These are phyloP conservation scores for Lophiotrema nucula DNA, from an alignment of 495 filamentous ascomycete species.

Conservation along the genomic window DNA sequence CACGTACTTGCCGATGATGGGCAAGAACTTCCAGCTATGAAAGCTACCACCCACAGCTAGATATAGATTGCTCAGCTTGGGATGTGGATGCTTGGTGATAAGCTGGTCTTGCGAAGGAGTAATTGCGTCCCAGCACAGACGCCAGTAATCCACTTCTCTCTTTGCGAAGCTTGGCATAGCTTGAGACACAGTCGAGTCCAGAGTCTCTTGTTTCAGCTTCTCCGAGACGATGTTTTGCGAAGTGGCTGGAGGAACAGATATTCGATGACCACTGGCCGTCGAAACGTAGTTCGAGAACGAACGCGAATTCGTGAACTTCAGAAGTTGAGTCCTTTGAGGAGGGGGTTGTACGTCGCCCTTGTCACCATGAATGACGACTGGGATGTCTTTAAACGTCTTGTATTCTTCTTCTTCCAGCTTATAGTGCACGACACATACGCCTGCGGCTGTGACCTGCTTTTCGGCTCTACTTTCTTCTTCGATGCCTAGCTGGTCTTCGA, in stretches of 20 bases:
- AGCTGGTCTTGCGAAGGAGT: slow-evolving; percentile 36
- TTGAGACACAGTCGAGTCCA: slow-evolving; percentile 20
- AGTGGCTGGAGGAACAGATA: slow-evolving; percentile 38
- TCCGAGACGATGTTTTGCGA: slow-evolving; percentile 29
- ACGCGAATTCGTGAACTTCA: slow-evolving; percentile 44
- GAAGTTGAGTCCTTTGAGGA: slow-evolving; percentile 36
- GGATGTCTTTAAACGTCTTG: slow-evolving; percentile 37
- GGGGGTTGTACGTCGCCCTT: slow-evolving; percentile 45
- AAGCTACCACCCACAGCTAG: slow-evolving; percentile 38
- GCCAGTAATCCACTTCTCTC: slow-evolving; percentile 38
- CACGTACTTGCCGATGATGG: slow-evolving; percentile 31
- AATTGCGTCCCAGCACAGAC: slow-evolving; percentile 38
- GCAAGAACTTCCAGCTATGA: slow-evolving; percentile 41
- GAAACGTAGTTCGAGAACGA: slow-evolving; percentile 41
- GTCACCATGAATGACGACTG: slow-evolving; percentile 44
- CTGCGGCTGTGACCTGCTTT: slow-evolving; percentile 44
- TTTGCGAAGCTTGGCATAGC: slow-evolving; percentile 20
- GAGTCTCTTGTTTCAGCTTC: slow-evolving; percentile 32
- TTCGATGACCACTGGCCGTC: slow-evolving; percentile 36
- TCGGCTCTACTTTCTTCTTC: slow-evolving; percentile 37
- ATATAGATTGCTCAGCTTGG: slow-evolving; percentile 39
- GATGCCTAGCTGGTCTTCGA: slow-evolving; percentile 41
- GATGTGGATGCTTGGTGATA: slow-evolving; percentile 35
- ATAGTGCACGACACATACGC: slow-evolving; percentile 44
- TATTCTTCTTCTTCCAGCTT: slow-evolving; percentile 39